Evolutionary conservation across 2,329 filamentous ascomycete genomes (phyloP).

Genomic region (Magnaporthiopsis incrustans): DNA sequence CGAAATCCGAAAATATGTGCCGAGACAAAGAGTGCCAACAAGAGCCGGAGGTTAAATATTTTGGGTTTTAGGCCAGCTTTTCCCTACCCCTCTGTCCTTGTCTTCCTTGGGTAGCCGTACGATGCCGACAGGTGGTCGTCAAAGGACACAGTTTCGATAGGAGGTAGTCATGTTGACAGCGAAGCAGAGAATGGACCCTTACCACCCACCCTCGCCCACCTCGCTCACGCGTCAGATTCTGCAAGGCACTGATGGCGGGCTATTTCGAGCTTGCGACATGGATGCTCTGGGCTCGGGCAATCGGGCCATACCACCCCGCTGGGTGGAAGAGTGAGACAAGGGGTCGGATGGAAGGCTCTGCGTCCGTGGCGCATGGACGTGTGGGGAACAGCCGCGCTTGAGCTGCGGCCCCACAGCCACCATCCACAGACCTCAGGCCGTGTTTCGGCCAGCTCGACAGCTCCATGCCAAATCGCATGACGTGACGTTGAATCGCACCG

Average conservation of each 20-base stretch:
- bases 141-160: neutral
- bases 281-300: neutral
- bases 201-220: neutral
- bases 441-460: neutral
- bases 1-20: neutral
- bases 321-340: neutral
- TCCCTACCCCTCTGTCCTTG: neutral
- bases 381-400: neutral
- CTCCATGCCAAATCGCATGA: neutral
- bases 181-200: neutral
- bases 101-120: neutral
- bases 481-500: neutral
- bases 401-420: neutral
- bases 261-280: no score
- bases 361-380: neutral
- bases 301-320: neutral
- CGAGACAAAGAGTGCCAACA: neutral
- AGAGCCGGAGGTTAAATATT: neutral
- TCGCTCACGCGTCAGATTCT: neutral
- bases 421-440: neutral
- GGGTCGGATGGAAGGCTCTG: neutral
- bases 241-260: neutral
- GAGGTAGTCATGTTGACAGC: neutral
- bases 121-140: neutral
- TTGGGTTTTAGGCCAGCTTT: neutral